Percentiles rank a stretch among this genome's conserved stretches.
Conservation (phyloP, 768 basidiomycete genomes). For the Suillus placidus region DNA sequence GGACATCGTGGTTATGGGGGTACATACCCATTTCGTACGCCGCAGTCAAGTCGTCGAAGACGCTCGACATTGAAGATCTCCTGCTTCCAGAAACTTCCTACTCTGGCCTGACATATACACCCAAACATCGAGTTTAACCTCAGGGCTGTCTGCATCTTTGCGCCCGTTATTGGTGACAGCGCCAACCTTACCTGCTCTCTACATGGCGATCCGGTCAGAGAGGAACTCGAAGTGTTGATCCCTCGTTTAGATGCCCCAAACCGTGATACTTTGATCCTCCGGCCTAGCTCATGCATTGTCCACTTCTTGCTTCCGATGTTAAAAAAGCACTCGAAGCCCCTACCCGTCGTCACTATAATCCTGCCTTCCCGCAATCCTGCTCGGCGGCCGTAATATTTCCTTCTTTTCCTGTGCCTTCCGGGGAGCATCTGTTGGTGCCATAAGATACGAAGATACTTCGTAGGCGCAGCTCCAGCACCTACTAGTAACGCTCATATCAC, state of each 20-base stretch:
- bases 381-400: conserved; percentile 27
- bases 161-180: neutral
- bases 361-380: conserved; percentile 33
- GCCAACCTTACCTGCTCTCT: conserved; percentile 10
- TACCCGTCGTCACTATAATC: conserved; percentile 31
- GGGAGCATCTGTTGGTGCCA: neutral
- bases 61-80: conserved; percentile 9
- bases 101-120: conserved; percentile 10
- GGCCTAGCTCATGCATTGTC: conserved; percentile 30
- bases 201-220: conserved; percentile 28
- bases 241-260: conserved; percentile 21
- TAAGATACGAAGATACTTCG: neutral
- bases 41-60: neutral
- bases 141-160: conserved; percentile 14
- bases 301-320: conserved; percentile 34
- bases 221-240: conserved; percentile 7
- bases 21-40: neutral
- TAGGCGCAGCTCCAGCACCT: neutral
- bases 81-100: conserved; percentile 19
- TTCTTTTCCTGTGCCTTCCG: conserved; percentile 21
- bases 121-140: conserved; percentile 25
- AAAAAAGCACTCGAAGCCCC: conserved; percentile 29
- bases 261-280: conserved; percentile 32
- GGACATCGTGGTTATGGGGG: neutral
- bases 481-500: neutral